Evolutionary conservation across 2,329 filamentous ascomycete species (phyloP), one percentile per base, ranked within the genome.

Genomic region (Botrytis squamosa): DNA sequence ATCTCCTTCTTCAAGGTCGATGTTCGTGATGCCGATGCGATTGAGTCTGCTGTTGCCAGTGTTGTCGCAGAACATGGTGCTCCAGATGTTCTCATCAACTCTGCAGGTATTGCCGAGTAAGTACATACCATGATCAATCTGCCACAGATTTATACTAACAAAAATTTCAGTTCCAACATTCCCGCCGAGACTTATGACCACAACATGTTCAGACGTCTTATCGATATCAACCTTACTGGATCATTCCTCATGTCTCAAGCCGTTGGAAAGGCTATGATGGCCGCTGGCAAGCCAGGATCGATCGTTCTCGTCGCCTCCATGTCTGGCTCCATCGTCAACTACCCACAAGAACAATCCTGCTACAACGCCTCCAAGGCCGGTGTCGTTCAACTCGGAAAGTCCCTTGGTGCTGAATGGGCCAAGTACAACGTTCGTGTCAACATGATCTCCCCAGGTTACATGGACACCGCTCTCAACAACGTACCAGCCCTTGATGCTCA

Each of bases 291-390:
- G 83, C 89, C 90, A 20, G 92, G 92, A 60, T 91, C 88, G 80
- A 92, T 95, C 80, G 87, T 95, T 80, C 88, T 94, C 75, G 89
- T 94, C 71, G 92, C 91, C 46, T 93, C 91, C 80, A 94, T 95
- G 92, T 93, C 91, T 68, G 93, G 92, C 77, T 89, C 90, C 84
- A 90, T 95, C 77, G 93, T 94, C 87, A 95, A 95, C 88, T 94
- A 91, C 85, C 93, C 92, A 10, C 92, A 95, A 84, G 91, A 94
- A 85, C 92, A 95, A 84, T 90, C 87, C 65, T 93, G 91, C 83
- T 95, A 95, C 88, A 95, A 95, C 80, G 92, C 92, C 44, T 93
- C 91, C 83, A 95, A 95, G 88, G 92, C 93, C 25, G 92, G 90
- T 79, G 91, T 94, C 55, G 88, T 93, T 77, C 91, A 93, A 84